phyloP scores from a whole-genome alignment of 1,284 basidiomycete genomes.

The Anthracocystis panici-leucophaei region DNA sequence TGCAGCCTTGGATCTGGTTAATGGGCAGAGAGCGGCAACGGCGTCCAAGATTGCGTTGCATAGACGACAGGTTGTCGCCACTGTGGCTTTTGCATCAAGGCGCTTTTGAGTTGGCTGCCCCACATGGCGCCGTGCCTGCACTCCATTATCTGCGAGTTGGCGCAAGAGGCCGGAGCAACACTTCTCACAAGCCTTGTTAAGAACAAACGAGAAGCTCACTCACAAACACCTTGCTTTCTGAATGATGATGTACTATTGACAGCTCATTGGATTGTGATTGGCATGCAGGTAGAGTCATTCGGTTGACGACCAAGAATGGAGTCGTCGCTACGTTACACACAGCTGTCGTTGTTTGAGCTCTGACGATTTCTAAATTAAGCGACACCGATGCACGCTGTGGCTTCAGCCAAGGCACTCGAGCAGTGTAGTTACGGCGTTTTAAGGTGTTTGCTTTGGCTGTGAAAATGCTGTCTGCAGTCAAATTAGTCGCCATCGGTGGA shows the following conservation, averaged over 20 bases:
- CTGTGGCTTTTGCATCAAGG: slow-evolving; percentile 4
- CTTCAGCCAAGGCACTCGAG: neutral
- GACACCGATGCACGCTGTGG: no score
- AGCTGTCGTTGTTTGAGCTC: no score
- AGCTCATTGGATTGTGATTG: no score
- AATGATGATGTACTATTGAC: no score
- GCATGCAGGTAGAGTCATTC: no score
- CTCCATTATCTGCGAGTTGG: neutral
- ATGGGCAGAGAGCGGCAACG: no score
- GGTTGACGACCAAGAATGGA: no score
- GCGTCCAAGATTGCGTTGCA: slow-evolving; percentile 4
- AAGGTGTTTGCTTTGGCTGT: neutral
- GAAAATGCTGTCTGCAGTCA: neutral
- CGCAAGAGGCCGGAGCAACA: neutral
- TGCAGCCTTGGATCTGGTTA: no score
- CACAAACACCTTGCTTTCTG: no score
- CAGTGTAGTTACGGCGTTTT: slow-evolving; percentile 1
- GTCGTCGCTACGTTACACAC: no score
- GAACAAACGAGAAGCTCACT: neutral
- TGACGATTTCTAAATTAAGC: no score
- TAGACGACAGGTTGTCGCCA: neutral
- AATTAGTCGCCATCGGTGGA: neutral
- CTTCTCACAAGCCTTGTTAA: neutral
- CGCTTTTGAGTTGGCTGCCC: neutral
- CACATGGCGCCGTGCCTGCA: neutral